These are phyloP conservation scores for Aquilaria sinensis DNA, from an alignment of 345 rosid species.

Conservation along the genomic window DNA sequence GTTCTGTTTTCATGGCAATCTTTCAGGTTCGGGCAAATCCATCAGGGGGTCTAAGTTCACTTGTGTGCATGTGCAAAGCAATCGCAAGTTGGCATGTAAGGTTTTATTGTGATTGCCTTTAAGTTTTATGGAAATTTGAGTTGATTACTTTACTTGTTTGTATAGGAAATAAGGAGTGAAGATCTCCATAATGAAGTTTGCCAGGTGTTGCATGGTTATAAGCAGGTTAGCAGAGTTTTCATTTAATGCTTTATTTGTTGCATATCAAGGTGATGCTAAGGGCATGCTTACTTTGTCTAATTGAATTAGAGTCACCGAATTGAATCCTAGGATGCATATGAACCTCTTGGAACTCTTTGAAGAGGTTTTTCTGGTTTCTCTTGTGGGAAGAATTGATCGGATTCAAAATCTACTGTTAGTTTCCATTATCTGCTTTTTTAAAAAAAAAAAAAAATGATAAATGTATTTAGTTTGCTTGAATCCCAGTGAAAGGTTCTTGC, in stretches of 20 bases:
- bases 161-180: constrained; percentile 79
- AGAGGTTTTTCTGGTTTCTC: too few relatives aligned
- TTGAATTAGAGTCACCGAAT: too few relatives aligned
- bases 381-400: too few relatives aligned
- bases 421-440: not conserved
- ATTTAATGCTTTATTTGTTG: not conserved
- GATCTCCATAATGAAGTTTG: constrained; percentile 84
- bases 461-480: too few relatives aligned
- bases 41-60: constrained; percentile 81
- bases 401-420: too few relatives aligned
- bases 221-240: constrained; percentile 43
- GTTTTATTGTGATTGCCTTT: not conserved
- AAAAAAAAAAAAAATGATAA: too few relatives aligned
- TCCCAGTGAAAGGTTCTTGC: not conserved
- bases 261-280: too few relatives aligned
- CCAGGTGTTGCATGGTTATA: constrained; percentile 89
- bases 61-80: constrained; percentile 80
- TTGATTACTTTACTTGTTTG: not conserved
- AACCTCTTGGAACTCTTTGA: too few relatives aligned
- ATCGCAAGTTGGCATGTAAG: constrained; percentile 99
- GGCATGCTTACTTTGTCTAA: too few relatives aligned
- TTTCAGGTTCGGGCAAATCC: constrained; percentile 89
- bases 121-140: not conserved
- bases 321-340: too few relatives aligned
- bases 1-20: constrained; percentile 10